Percentiles rank a stretch among this genome's conserved stretches.
phyloP scores from a whole-genome alignment of 371 early-diverging fungal species.

The Nematocida parisii region DNA sequence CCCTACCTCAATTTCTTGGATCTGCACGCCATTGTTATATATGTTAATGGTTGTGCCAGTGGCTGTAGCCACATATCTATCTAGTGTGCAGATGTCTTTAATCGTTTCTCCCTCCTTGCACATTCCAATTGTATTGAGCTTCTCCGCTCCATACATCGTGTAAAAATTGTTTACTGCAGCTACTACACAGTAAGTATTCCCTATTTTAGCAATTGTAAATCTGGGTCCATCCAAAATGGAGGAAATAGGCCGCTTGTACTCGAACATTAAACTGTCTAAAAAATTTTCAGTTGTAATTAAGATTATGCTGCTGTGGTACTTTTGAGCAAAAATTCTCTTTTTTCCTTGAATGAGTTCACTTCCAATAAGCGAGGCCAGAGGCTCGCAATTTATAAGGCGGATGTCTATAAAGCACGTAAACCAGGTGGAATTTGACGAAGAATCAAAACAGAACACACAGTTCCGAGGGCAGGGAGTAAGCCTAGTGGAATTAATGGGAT shows the following conservation, averaged over 20 bases:
- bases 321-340: slow-evolving; percentile 22
- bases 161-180: slow-evolving; percentile 31
- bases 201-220: slow-evolving; percentile 30
- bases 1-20: slow-evolving; percentile 10
- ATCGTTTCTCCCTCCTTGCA: slow-evolving; percentile 18
- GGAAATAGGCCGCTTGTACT: slow-evolving; percentile 36
- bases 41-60: slow-evolving; percentile 3
- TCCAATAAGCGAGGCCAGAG: slow-evolving; percentile 3
- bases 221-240: slow-evolving; percentile 16
- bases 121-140: slow-evolving; percentile 3
- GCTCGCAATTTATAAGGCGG: not conserved
- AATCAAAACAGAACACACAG: not conserved
- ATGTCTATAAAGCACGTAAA: slow-evolving; percentile 8
- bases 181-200: slow-evolving; percentile 47
- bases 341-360: slow-evolving; percentile 15
- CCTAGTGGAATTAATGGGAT: not conserved
- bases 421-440: slow-evolving; percentile 5
- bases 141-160: slow-evolving; percentile 32
- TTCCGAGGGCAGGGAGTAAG: slow-evolving; percentile 6
- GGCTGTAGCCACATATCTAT: slow-evolving; percentile 32
- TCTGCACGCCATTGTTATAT: slow-evolving; percentile 31
- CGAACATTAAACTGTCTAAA: slow-evolving; percentile 44
- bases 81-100: not conserved
- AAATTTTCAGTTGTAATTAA: slow-evolving; percentile 28
- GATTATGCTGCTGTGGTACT: not conserved